Percentiles rank a stretch among this genome's conserved stretches.
Evolutionary conservation across 129 eudicot species (phyloP).

Genomic region (Flaveria sonorensis): DNA sequence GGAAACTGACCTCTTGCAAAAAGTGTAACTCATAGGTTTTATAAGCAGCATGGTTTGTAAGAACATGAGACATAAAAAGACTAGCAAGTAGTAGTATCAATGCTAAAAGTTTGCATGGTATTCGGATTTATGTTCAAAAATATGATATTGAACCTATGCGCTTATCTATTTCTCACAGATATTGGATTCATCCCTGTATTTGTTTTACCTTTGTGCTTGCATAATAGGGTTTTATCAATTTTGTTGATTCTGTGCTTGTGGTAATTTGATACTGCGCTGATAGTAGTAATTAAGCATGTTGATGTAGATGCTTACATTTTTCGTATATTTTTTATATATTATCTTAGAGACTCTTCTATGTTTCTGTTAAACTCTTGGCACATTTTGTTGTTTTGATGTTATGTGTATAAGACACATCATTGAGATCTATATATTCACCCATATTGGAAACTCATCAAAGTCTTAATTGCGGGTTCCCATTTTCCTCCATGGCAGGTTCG

Average conservation of each 20-base stretch:
- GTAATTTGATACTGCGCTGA: not conserved
- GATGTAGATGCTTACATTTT: not conserved
- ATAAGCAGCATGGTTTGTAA: not conserved
- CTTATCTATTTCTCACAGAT: slow-evolving; percentile 13
- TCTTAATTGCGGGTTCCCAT: not conserved
- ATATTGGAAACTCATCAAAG: not conserved
- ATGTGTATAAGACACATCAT: not conserved
- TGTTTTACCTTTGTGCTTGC: not conserved
- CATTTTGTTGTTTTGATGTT: not conserved
- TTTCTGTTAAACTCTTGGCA: not conserved
- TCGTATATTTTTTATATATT: not conserved
- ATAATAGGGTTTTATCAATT: not conserved
- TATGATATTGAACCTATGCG: not conserved
- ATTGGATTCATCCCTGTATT: not conserved
- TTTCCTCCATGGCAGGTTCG: slow-evolving; percentile 56
- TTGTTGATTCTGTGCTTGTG: not conserved
- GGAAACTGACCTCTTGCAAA: not conserved
- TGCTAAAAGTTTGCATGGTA: not conserved
- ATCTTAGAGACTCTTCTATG: not conserved
- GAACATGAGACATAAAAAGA: not conserved
- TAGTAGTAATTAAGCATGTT: not conserved
- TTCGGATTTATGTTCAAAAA: not conserved
- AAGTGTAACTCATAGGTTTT: not conserved
- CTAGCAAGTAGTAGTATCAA: not conserved
- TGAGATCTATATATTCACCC: not conserved